Evolutionary conservation across 164 flowering plant genomes (phyloP), one percentile per base, ranked within the genome.

Genomic region (Santalum album): DNA sequence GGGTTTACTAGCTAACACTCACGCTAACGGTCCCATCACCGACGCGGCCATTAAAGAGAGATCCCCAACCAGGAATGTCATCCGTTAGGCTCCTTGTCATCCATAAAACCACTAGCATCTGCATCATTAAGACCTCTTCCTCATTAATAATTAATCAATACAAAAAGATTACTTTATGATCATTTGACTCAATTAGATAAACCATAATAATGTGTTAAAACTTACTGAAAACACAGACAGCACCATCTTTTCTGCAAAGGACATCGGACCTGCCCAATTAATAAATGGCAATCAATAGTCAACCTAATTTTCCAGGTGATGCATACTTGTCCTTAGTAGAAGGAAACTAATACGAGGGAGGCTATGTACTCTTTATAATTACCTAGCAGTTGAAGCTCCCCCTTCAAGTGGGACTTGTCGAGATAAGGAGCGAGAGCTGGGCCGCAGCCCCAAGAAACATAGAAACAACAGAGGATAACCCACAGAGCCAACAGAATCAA

Each of bases 11-110:
- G n/a, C n/a, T n/a, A n/a, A 25, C n/a, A 66, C 95, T 78, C 49
- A 90, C 98, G 66, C 98, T 90, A 53, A 66, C 96, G 19, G 91
- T 80, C 58, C 98, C 96, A 63, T 90, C 98, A 1, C 94, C 95
- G 2, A 71, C 96, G 3, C 72, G 84, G 6, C 80, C 96, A 46
- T 84, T 46, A 59, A 91, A 91, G 15, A 91, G 75, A 42, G 67
- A 67, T 25, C 88, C 92, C 96, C 98, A 91, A 2, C 98, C 98
- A 7, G 95, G 95, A 66, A 86, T 66, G 22, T 86, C 88, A 58
- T 86, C 88, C 0, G 96, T 83, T 26, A 91, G 69, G 69, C 72
- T 86, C 58, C 96, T 82, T 57, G 96, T 91, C 96, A 87, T 90
- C 98, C 98, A 90, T 64, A 87, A 53, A 20, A 75, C 75, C 23